Evolutionary conservation across 1,284 basidiomycete species (phyloP).

Genomic region (Irpex sp.): DNA sequence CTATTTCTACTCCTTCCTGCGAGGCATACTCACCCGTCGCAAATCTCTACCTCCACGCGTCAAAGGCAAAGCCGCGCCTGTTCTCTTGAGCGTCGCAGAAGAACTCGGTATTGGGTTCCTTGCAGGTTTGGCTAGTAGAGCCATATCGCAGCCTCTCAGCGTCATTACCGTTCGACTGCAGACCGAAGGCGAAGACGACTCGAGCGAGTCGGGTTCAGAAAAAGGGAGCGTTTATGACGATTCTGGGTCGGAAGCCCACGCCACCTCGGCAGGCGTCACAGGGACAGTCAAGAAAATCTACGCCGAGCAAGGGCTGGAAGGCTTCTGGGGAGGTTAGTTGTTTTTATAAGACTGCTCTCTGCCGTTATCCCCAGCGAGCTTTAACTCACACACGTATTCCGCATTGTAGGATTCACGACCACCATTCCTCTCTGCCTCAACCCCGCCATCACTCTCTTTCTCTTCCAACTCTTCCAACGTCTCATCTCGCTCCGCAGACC

Average conservation of each 20-base stretch:
- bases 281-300: slow-evolving; percentile 41
- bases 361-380: neutral
- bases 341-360: slow-evolving; percentile 1
- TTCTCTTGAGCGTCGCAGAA: slow-evolving; percentile 31
- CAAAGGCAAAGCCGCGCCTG: slow-evolving; percentile 15
- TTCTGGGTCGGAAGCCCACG: slow-evolving; percentile 1
- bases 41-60: slow-evolving; percentile 4
- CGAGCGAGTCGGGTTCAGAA: slow-evolving; percentile 11
- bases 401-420: slow-evolving; percentile 42
- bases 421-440: slow-evolving; percentile 48
- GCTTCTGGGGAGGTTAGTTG: slow-evolving; percentile 51
- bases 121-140: slow-evolving; percentile 51
- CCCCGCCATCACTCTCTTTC: slow-evolving; percentile 49
- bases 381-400: neutral
- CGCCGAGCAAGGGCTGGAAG: slow-evolving; percentile 39
- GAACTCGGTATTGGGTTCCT: slow-evolving; percentile 50
- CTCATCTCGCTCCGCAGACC: slow-evolving; percentile 27
- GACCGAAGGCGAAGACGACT: slow-evolving; percentile 30
- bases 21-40: slow-evolving; percentile 22
- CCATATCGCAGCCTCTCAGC: slow-evolving; percentile 49
- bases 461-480: slow-evolving; percentile 47
- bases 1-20: slow-evolving; percentile 31
- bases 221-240: slow-evolving; percentile 2
- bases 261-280: slow-evolving; percentile 18
- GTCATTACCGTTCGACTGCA: slow-evolving; percentile 50